Percentiles rank a stretch among this genome's conserved stretches.
These are phyloP conservation scores for Iris macrosiphon DNA, from an alignment of 106 monocot species.

Conservation along the genomic window DNA sequence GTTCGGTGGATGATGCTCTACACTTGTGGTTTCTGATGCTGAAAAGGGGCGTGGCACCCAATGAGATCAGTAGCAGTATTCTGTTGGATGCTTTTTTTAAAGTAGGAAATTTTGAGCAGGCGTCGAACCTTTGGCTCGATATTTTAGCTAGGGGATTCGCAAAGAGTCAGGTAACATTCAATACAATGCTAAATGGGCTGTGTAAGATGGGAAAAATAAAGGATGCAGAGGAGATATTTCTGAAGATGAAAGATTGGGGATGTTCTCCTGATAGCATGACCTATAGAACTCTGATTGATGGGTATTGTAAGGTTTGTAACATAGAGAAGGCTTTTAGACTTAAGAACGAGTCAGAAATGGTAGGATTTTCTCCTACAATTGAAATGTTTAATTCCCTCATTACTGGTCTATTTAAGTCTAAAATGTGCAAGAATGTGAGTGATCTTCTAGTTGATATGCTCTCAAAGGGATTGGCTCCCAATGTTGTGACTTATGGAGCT, in stretches of 20 bases:
- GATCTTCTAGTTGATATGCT: constrained; percentile 51
- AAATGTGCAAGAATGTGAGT: constrained; percentile 21
- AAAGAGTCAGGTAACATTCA: constrained; percentile 54
- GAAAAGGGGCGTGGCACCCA: constrained; percentile 69
- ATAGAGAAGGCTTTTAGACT: constrained; percentile 53
- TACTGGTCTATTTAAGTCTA: constrained; percentile 49
- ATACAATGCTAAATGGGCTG: constrained; percentile 71
- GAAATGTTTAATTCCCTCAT: constrained; percentile 83
- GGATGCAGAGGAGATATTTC: constrained; percentile 61
- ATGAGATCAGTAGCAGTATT: constrained; percentile 83
- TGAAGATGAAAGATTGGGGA: constrained; percentile 64
- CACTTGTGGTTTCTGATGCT: constrained; percentile 85
- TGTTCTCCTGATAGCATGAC: constrained; percentile 61
- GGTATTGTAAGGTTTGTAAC: constrained; percentile 69
- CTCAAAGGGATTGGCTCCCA: constrained; percentile 40
- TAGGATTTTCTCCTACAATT: constrained; percentile 57
- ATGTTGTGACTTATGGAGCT: constrained; percentile 69
- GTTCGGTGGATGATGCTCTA: constrained; percentile 63
- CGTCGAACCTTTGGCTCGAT: constrained; percentile 75
- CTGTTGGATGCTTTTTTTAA: constrained; percentile 81
- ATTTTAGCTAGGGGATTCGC: constrained; percentile 65
- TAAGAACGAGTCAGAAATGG: constrained; percentile 48
- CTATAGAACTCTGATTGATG: constrained; percentile 73
- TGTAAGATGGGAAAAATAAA: constrained; percentile 63
- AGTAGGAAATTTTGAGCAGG: constrained; percentile 36